Base-by-base conservation (phyloP, 2,329 filamentous ascomycete species). In the Curvularia sp. region DNA sequence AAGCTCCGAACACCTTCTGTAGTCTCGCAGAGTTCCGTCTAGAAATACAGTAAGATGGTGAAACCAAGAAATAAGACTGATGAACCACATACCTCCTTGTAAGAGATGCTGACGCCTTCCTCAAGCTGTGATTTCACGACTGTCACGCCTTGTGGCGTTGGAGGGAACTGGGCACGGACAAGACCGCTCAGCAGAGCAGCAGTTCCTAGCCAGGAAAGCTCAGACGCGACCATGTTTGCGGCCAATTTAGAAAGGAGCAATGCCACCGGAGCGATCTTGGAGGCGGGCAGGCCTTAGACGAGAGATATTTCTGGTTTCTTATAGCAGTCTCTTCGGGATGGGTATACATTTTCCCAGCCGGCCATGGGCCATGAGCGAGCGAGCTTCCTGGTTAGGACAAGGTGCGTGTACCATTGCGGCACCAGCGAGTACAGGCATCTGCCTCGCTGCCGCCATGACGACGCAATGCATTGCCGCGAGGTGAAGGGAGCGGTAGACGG, bases 1-100 rank as follows among this genome's bases (percentile, higher is more conserved):
- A 87, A 89, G 31, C 81, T 83, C 62, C 80, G 82, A 44, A 87
- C 84, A 8, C 81, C 81, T 9, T 80, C 77, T 0, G 83, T 86
- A 1, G 84, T 85, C 72, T 87, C 85, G 69, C 85, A 88, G 20
- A 87, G 80, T 18, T 75, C 63, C 20, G 69, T 75, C 73, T 75
- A 13, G 2, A n/a, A n/a, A 30, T 30, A 1, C 35, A 18, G 9
- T 57, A n/a, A 59, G 57, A 31, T 9, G 7, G 18, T 13, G 4
- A 18, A 9, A 6, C 12, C 12, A 44, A 18, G 2, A 41, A 9
- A 7, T 2, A 13, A 3, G 41, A 28, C 0, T 9, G 22, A 15
- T 13, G 22, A n/a, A 10, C 13, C n/a, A 49, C 41, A 8, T 26
- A 78, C 79, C 67, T 81, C 76, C 62, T 82, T 82, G 66, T 80